Evolutionary conservation across 2,329 filamentous ascomycete species (phyloP), one percentile per base, ranked within the genome.

Genomic region (Fusarium denticulatum): DNA sequence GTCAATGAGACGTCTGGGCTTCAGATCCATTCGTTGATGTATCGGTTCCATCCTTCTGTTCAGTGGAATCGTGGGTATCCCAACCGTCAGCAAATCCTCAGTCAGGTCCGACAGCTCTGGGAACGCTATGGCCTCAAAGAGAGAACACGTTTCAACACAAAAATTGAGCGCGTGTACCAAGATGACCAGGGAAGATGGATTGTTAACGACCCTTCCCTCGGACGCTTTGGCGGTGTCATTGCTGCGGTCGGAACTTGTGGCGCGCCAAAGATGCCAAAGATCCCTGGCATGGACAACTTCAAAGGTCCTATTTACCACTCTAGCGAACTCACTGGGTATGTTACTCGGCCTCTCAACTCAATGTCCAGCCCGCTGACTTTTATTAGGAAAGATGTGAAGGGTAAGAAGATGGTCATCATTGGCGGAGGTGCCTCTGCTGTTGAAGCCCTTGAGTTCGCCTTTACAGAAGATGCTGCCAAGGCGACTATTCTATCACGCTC

Each of bases 1-100:
- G 93, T 96, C 45, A 96, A 96, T 83, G 93, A 93, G 58, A 95
- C 93, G 0, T 95, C 93, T 0, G 90, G 93, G 22, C 87, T 97
- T 2, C 94, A 96, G 78, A 95, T 97, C 28, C 93, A 97, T 80
- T 94, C 91, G 26, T 81, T 95, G 65, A 96, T 96, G 94, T 97
- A 96, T 81, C 89, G 94, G 28, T 97, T 97, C 80, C 93, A 96
- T 74, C 94, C 94, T 0, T 93, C 92, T 0, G 89, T 97, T 3
- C 86, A 88, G 69, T 97, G 93, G 90, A 85, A 88, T 39, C 85
- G 86, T 36, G 93, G 93, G n/a, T 97, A 97, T 78, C 94, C 94
- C 1, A 88, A 91, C 69, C 91, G 93, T 56, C 84, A 92, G 72
- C 90, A 95, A 81, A 96, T 97, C 67, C 86, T 95, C 47, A 86